phyloP scores from a whole-genome alignment of 805 yeast genomes.

The Candida qinlingensis region DNA sequence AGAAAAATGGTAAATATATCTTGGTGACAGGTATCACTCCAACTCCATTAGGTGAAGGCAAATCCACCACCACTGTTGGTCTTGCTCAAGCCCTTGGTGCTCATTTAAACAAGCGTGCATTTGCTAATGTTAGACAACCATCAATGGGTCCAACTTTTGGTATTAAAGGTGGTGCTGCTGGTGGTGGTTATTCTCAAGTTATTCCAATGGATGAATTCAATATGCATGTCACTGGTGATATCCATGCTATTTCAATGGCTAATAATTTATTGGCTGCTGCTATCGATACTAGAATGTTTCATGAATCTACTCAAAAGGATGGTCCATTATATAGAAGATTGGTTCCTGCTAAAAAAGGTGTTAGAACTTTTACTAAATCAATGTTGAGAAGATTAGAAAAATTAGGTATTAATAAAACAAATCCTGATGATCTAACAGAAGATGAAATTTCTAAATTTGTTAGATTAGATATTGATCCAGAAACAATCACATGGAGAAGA shows the following conservation, averaged over 20 bases:
- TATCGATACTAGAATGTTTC: slow-evolving; percentile 81
- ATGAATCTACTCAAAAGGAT: slow-evolving; percentile 69
- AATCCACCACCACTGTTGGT: slow-evolving; percentile 80
- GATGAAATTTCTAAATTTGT: slow-evolving; percentile 64
- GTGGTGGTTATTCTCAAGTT: slow-evolving; percentile 85
- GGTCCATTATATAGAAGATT: slow-evolving; percentile 68
- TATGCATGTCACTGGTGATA: slow-evolving; percentile 82
- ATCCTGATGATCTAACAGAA: slow-evolving; percentile 66
- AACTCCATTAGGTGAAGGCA: slow-evolving; percentile 83
- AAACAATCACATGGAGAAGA: slow-evolving; percentile 73
- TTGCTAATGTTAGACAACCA: slow-evolving; percentile 83
- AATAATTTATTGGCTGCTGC: slow-evolving; percentile 81
- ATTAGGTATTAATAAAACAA: slow-evolving; percentile 63
- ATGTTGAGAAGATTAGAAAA: slow-evolving; percentile 64
- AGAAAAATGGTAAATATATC: slow-evolving; percentile 63
- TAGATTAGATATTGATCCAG: slow-evolving; percentile 74
- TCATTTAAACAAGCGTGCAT: slow-evolving; percentile 58
- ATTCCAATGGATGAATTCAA: slow-evolving; percentile 88
- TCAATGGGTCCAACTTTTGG: slow-evolving; percentile 91
- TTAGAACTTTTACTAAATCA: slow-evolving; percentile 58
- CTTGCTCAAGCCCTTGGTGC: slow-evolving; percentile 80
- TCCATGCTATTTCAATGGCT: slow-evolving; percentile 80
- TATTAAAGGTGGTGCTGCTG: slow-evolving; percentile 88
- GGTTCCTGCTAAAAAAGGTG: slow-evolving; percentile 73
- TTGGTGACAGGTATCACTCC: slow-evolving; percentile 83